Percentiles rank a stretch among this genome's conserved stretches.
Evolutionary conservation across 2,329 filamentous ascomycete genomes (phyloP).

Genomic region (Fusarium cyanostomum): DNA sequence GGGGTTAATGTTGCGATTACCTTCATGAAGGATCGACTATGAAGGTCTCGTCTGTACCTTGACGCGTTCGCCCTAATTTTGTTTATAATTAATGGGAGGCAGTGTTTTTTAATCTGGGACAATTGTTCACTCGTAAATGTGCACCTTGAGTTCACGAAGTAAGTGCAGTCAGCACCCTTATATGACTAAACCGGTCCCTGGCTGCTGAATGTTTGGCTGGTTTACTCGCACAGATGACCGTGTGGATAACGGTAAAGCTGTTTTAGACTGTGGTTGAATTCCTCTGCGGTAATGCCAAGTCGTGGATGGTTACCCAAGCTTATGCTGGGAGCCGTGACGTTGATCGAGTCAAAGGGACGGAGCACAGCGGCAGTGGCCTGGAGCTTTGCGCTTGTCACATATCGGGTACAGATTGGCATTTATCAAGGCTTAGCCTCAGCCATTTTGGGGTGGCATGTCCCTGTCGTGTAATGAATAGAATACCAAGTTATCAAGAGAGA

Average conservation of each 20-base stretch:
- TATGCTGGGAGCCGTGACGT: neutral
- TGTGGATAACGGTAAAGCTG: neutral
- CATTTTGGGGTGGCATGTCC: neutral
- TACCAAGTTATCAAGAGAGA: neutral
- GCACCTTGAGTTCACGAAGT: too few relatives aligned
- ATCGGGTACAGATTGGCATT: conserved; percentile 1
- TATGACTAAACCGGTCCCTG: too few relatives aligned
- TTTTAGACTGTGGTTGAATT: neutral
- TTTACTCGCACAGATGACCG: neutral
- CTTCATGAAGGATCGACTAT: neutral
- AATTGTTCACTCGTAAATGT: too few relatives aligned
- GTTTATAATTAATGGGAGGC: too few relatives aligned
- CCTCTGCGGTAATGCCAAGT: neutral
- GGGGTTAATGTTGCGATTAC: neutral
- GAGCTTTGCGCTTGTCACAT: conserved; percentile 14
- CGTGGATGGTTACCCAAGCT: neutral
- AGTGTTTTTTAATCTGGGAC: too few relatives aligned
- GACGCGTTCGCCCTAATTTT: too few relatives aligned
- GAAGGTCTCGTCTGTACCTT: too few relatives aligned
- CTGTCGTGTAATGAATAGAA: too few relatives aligned
- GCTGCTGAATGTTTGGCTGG: too few relatives aligned
- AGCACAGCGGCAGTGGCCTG: neutral
- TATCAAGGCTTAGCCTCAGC: neutral
- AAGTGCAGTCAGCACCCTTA: too few relatives aligned
- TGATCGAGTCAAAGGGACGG: neutral